Evolutionary conservation across 2,329 filamentous ascomycete species (phyloP), one percentile per base, ranked within the genome.

Genomic region (Beauveria sp.): DNA sequence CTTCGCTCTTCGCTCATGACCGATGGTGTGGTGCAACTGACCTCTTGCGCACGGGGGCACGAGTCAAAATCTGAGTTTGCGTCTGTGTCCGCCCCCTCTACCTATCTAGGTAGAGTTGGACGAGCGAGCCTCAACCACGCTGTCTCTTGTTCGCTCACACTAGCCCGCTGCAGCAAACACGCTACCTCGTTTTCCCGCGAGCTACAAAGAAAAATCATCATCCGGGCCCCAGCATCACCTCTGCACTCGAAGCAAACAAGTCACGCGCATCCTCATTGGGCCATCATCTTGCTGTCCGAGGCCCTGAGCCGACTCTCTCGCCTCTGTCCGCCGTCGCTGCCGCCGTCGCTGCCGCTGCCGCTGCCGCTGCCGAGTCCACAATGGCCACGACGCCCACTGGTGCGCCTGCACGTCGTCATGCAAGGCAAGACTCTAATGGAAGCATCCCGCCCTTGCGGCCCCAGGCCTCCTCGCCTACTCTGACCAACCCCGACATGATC

Each of bases 401-500:
- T 52, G 62, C 65, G 55, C 61, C 64, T 58, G 67, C 66, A 59
- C 66, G 66, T 66, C 68, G 66, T 62, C 66, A 72, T 61, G 63
- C 66, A 64, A 66, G 68, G 61, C 70, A 71, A 57, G 68, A 70
- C 61, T 67, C 65, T 61, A 65, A 55, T 61, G 67, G 64, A 61
- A 64, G 68, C 52, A 63, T 72, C 64, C 70, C 73, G 41, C 28
- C 57, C 46, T 80, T 82, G 66, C 73, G 77, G 20, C 70, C 79
- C 50, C 74, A 80, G 62, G 86, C 89, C 65, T 85, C 85, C 14
- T 96, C 91, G 63, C 92, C 92, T 52, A 96, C 92, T 2, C 79
- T 97, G 69, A 96, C 91, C 61, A 96, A 96, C 73, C 91, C 92
- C 57, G 92, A 96, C 72, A 92, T 96, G 91, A 96, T 97, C 68